Evolutionary conservation across 352 stramenopile species (phyloP).

Genomic region (Phytophthora sansomeana): DNA sequence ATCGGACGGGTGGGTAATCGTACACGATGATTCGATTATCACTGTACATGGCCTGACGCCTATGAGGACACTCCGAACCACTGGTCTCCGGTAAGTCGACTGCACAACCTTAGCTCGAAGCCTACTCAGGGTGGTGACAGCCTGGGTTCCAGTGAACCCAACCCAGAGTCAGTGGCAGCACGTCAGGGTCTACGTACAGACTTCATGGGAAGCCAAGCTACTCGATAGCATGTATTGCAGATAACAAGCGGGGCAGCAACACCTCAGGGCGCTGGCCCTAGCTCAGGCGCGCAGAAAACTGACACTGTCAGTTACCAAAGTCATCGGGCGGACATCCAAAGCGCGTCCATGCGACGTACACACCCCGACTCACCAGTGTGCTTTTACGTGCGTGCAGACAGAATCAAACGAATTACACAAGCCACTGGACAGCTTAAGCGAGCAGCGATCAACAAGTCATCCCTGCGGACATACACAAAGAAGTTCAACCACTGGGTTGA

Average conservation of each 20-base stretch:
- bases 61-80: no score
- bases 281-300: neutral
- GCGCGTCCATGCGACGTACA: neutral
- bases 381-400: neutral
- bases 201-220: no score
- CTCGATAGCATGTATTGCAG: neutral
- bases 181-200: no score
- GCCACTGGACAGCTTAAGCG: neutral
- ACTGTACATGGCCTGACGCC: no score
- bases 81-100: no score
- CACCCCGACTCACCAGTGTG: neutral
- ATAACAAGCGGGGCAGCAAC: neutral
- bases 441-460: neutral
- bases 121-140: no score
- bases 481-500: neutral
- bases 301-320: neutral
- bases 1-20: no score
- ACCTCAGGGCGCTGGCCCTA: neutral
- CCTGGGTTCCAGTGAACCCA: no score
- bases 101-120: no score
- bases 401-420: neutral
- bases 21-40: no score
- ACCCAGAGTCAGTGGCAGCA: no score
- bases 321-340: neutral
- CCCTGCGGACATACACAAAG: slow-evolving; percentile 1